These are phyloP conservation scores for Phyllosticta capitalensis DNA, from an alignment of 2,329 filamentous ascomycete genomes.

Conservation along the genomic window DNA sequence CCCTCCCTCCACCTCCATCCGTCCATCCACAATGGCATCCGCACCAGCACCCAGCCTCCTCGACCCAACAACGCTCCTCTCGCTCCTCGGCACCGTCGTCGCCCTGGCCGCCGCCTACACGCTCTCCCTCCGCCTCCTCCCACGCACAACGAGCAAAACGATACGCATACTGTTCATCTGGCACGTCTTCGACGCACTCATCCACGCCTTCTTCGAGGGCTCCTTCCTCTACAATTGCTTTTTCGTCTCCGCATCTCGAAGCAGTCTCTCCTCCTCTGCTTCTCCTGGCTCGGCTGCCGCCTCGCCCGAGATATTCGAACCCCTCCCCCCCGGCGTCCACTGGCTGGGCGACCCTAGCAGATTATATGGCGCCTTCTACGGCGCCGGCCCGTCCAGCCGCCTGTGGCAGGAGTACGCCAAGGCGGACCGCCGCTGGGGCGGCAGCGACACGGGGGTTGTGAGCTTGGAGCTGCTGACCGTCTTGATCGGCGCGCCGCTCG, in stretches of 20 bases:
- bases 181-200: conserved; percentile 88
- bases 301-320: conserved; percentile 16
- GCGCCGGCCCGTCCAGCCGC: conserved; percentile 41
- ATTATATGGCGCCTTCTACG: conserved; percentile 52
- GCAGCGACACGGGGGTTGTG: conserved; percentile 49
- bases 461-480: conserved; percentile 54
- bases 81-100: conserved; percentile 44
- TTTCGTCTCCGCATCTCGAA: conserved; percentile 42
- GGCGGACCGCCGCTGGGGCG: conserved; percentile 52
- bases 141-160: conserved; percentile 44
- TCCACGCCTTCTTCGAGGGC: conserved; percentile 85
- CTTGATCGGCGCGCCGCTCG: conserved; percentile 48
- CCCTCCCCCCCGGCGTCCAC: conserved; percentile 38
- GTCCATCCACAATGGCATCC: conserved; percentile 44
- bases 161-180: conserved; percentile 79
- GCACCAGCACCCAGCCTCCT: conserved; percentile 28
- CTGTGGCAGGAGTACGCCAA: conserved; percentile 60
- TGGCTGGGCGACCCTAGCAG: conserved; percentile 46
- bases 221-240: conserved; percentile 92
- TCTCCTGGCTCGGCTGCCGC: conserved; percentile 19
- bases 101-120: conserved; percentile 46
- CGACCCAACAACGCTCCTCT: conserved; percentile 44
- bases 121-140: conserved; percentile 41
- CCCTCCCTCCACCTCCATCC: conserved; percentile 49
- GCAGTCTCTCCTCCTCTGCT: not conserved